Conservation (phyloP, 345 rosid species). For the Durio zibethinus region DNA sequence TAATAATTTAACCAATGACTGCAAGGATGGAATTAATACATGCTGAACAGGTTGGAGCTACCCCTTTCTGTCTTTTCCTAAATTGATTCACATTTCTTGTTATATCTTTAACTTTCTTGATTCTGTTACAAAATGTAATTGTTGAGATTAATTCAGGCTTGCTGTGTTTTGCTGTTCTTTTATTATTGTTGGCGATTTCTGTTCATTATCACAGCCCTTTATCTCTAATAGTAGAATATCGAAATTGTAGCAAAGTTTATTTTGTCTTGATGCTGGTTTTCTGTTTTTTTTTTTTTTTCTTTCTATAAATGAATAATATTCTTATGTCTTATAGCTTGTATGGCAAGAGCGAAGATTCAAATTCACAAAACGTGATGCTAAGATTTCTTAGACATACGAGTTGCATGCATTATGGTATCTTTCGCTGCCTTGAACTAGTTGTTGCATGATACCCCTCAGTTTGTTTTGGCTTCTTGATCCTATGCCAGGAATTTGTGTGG, state of each 20-base stretch:
- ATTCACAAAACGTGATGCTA: not conserved
- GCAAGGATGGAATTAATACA: slow-evolving; percentile 90
- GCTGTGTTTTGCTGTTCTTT: slow-evolving; percentile 20
- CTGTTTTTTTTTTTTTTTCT: not conserved
- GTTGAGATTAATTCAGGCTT: slow-evolving; percentile 19
- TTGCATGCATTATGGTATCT: not conserved
- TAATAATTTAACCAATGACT: slow-evolving; percentile 75
- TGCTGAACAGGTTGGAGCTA: slow-evolving; percentile 48
- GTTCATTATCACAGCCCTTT: not conserved
- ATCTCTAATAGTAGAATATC: slow-evolving; percentile 9
- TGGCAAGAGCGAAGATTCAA: not conserved
- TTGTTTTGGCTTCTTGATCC: not conserved
- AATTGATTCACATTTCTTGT: slow-evolving; percentile 15
- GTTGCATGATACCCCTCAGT: not conserved
- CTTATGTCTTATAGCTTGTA: not conserved
- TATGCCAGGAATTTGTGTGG: not conserved
- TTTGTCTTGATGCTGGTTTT: not conserved
- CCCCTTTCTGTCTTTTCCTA: slow-evolving; percentile 13
- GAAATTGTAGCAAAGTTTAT: not conserved
- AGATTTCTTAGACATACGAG: not conserved
- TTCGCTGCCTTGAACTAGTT: not conserved
- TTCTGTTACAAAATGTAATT: slow-evolving; percentile 18
- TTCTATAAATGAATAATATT: not conserved
- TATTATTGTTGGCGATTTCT: slow-evolving; percentile 13
- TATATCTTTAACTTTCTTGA: slow-evolving; percentile 10